Evolutionary conservation across 1,284 basidiomycete genomes (phyloP).

Genomic region (Fomitopsis pinicola): DNA sequence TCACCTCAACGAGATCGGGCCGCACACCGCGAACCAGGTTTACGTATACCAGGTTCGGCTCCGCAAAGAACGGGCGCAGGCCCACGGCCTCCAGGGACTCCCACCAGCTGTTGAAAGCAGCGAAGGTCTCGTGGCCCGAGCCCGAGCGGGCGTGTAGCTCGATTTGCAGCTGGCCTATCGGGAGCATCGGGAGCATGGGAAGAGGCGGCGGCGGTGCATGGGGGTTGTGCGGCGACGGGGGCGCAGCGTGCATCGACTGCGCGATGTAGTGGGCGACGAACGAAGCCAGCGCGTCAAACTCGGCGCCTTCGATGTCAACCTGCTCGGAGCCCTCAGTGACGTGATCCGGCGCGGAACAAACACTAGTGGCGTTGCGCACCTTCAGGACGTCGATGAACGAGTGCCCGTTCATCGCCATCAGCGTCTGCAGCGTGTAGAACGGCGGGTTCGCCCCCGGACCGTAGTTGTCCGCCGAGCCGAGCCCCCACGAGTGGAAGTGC

Average conservation of each 20-base stretch:
- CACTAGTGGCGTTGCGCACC: background rate
- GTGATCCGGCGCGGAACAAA: background rate
- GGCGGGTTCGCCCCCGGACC: slow-evolving; percentile 32
- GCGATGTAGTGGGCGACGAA: slow-evolving; percentile 29
- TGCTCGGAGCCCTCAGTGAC: background rate
- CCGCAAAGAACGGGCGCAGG: slow-evolving; percentile 23
- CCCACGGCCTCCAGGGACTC: slow-evolving; percentile 22
- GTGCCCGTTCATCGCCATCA: slow-evolving; percentile 46
- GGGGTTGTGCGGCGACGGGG: slow-evolving; percentile 7
- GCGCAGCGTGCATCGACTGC: slow-evolving; percentile 2
- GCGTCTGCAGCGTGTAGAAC: slow-evolving; percentile 39
- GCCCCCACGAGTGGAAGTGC: slow-evolving; percentile 42
- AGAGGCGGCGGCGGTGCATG: slow-evolving; percentile 2
- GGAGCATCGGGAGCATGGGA: slow-evolving; percentile 15
- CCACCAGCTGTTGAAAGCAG: slow-evolving; percentile 29
- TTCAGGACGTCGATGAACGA: slow-evolving; percentile 44
- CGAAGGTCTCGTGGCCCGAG: slow-evolving; percentile 24
- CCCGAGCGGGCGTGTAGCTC: slow-evolving; percentile 31
- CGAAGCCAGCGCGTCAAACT: slow-evolving; percentile 37
- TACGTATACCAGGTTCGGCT: slow-evolving; percentile 35
- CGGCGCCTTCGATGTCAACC: slow-evolving; percentile 45
- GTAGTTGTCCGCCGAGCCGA: slow-evolving; percentile 34
- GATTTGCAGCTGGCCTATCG: slow-evolving; percentile 35
- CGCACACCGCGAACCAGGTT: slow-evolving; percentile 28
- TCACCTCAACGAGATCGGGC: slow-evolving; percentile 34